Base-by-base conservation (phyloP, 768 basidiomycete genomes). In the Cubamyces lactineus region DNA sequence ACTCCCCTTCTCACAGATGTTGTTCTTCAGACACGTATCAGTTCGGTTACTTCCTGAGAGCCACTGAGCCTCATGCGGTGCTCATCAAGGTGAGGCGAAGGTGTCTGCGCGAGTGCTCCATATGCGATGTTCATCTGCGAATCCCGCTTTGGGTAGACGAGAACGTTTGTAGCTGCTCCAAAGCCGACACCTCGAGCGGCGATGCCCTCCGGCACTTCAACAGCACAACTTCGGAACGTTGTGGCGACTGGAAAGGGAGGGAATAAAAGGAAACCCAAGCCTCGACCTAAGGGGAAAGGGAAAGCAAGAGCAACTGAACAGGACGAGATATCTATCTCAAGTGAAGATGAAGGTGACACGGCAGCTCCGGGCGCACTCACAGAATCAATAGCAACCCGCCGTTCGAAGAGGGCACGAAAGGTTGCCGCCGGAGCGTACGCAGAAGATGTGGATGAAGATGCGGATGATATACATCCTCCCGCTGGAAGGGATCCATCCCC, bases 41-140 rank as follows among this genome's bases (percentile, higher is more conserved):
- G 66, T 94, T 93, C 72, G 93, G 90, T 50, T 96, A 93, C 72
- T 96, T 95, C 76, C 79, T 96, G 66, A 84, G 92, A 23, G 87
- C 87, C 74, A 87, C 85, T 2, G 92, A 94, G 53, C 83, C 89
- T 11, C 92, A 96, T 73, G 86, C 91, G 0, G 81, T 95, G 2
- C 77, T 94, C 8, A 77, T 92, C 67, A 96, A 96, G 81, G 94
- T 90, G 75, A 0, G 57, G 0, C 17, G 16, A 6, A 34, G 2
- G 47, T 1, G 8, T 41, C n/a, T 8, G 13, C 34, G 16, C 34
- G 13, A 26, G 30, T 63, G 21, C 34, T 46, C 3, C 24, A 7
- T 13, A 6, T 39, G 46, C 8, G 2, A 5, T 24, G 23, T 6
- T 9, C 6, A 26, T 19, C 0, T 21, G n/a, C n/a, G n/a, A n/a